A percentile compares a stretch with the other conserved stretches of the same genome.
These are phyloP conservation scores for Vaccinium vitisidaea DNA, from an alignment of 148 eudicot species.

Conservation along the genomic window DNA sequence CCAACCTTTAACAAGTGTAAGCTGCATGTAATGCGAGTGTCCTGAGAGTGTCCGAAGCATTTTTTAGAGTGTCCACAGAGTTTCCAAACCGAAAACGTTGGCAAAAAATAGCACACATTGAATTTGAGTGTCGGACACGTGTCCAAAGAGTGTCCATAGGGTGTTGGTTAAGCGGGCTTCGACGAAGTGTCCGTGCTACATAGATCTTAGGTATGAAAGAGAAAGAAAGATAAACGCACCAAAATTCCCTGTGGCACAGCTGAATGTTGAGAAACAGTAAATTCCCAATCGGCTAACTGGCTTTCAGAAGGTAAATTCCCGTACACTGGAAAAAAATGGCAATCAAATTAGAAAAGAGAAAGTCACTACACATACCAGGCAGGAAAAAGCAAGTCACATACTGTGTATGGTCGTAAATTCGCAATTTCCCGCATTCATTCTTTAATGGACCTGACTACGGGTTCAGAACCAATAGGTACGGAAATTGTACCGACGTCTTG, in stretches of 20 bases:
- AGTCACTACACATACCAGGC: neutral
- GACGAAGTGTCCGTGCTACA: too few relatives aligned
- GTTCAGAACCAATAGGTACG: too few relatives aligned
- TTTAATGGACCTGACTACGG: neutral
- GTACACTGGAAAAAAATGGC: conserved; percentile 59
- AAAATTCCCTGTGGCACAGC: conserved; percentile 95
- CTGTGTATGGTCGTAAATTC: neutral
- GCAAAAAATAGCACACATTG: too few relatives aligned
- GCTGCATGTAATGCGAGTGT: too few relatives aligned
- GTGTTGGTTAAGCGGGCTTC: too few relatives aligned
- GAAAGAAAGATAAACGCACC: conserved; percentile 40
- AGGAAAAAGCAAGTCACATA: neutral
- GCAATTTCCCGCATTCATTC: neutral
- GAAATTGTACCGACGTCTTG: too few relatives aligned
- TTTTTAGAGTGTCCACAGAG: too few relatives aligned
- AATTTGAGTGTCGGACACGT: too few relatives aligned
- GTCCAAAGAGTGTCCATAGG: too few relatives aligned
- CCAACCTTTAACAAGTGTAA: too few relatives aligned
- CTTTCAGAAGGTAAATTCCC: conserved; percentile 83
- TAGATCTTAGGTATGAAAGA: neutral
- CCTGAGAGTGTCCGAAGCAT: too few relatives aligned
- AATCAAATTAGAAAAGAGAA: conserved; percentile 11
- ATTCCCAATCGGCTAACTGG: conserved; percentile 95
- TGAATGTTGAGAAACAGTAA: conserved; percentile 91
- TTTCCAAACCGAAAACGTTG: too few relatives aligned